These are phyloP conservation scores for Colletotrichum orchidophilum DNA, from an alignment of 2,329 filamentous ascomycete species.

Conservation along the genomic window DNA sequence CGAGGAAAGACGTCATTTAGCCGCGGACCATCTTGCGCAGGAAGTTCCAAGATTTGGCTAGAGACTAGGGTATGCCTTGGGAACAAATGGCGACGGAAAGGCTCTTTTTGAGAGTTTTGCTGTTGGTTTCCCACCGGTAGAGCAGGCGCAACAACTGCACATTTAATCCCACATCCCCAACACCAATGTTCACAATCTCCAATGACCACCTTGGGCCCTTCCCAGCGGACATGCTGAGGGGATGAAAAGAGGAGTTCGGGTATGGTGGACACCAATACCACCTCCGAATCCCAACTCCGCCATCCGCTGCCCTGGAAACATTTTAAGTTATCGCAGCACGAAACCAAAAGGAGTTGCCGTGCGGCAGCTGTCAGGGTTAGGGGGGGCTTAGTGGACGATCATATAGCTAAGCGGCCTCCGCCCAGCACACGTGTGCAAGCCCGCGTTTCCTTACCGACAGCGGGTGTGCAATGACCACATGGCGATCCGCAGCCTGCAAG, in stretches of 20 bases:
- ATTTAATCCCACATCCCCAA: conserved; percentile 3
- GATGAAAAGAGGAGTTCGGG: neutral
- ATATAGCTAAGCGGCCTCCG: neutral
- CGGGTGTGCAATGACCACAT: neutral
- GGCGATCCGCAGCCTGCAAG: neutral
- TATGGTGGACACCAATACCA: neutral
- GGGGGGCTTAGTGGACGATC: neutral
- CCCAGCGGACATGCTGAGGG: neutral
- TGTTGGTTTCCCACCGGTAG: neutral
- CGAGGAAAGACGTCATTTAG: neutral
- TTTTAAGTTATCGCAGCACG: neutral
- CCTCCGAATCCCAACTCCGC: neutral
- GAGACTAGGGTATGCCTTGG: neutral
- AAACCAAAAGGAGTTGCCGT: neutral
- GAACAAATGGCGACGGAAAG: neutral
- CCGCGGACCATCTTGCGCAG: neutral
- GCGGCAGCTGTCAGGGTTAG: neutral
- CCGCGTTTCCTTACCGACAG: neutral
- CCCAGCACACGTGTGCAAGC: neutral
- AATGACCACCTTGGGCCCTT: neutral
- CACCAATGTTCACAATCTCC: neutral
- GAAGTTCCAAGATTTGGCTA: neutral
- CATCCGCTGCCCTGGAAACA: neutral
- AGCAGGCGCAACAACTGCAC: neutral
- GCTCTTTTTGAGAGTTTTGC: neutral